Evolutionary conservation across 2,329 filamentous ascomycete species (phyloP).

Genomic region (Ophioceras dolichostomum): DNA sequence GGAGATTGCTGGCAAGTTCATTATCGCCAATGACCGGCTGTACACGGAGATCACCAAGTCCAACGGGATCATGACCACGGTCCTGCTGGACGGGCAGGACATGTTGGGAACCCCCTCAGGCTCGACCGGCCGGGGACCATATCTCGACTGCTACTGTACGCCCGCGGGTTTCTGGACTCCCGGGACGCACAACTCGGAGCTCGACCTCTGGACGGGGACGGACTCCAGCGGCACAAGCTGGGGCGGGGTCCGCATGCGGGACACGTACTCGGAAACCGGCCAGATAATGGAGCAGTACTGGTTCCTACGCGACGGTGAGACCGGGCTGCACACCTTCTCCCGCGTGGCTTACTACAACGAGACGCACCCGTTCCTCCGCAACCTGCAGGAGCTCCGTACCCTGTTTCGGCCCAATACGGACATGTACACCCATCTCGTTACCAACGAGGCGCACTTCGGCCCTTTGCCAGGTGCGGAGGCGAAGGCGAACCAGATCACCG

Average conservation of each 20-base stretch:
- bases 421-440: slow-evolving; percentile 51
- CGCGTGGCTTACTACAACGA: slow-evolving; percentile 47
- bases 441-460: slow-evolving; percentile 40
- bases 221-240: slow-evolving; percentile 39
- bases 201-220: slow-evolving; percentile 35
- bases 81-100: slow-evolving; percentile 14
- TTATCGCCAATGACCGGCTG: slow-evolving; percentile 15
- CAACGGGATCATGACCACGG: slow-evolving; percentile 12
- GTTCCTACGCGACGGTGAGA: slow-evolving; percentile 42
- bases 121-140: background rate
- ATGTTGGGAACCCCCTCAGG: slow-evolving; percentile 3
- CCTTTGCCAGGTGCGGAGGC: slow-evolving; percentile 29
- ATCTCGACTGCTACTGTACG: slow-evolving; percentile 49
- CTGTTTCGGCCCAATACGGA: slow-evolving; percentile 46
- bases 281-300: slow-evolving; percentile 52
- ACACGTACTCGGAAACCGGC: slow-evolving; percentile 43
- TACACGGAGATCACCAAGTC: slow-evolving; percentile 14
- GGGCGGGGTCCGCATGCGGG: slow-evolving; percentile 46
- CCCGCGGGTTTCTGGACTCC: slow-evolving; percentile 48
- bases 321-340: slow-evolving; percentile 26
- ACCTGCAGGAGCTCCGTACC: slow-evolving; percentile 48
- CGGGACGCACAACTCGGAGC: slow-evolving; percentile 31
- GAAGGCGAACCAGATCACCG: slow-evolving; percentile 23
- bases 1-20: slow-evolving; percentile 10
- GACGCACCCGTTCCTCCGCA: slow-evolving; percentile 40